Evolutionary conservation across 352 stramenopile species (phyloP), one percentile per base, ranked within the genome.

Genomic region (Peronospora belbahrii): DNA sequence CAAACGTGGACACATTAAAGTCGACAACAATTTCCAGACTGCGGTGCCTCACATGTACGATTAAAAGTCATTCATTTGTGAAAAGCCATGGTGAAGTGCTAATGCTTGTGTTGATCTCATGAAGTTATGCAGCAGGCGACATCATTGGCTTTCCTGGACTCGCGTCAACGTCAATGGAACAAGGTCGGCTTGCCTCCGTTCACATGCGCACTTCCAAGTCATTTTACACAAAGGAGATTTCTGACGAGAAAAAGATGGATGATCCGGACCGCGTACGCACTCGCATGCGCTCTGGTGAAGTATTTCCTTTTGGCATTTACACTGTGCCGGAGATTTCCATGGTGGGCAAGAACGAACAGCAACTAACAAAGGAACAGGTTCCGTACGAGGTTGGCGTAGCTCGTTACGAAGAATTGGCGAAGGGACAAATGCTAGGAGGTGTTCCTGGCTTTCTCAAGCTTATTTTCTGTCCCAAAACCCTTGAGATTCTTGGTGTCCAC

Each of bases 111-210:
- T 50, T 43, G 20, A 4, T 57, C 35, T 27, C 46, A 14, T 50
- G 19, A 48, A 90, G 78, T 73, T 92, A 92, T 82, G 85, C 85
- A 41, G 83, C 79, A 48, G 85, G 85, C 18, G 85, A 96, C 50
- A 88, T 85, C 59, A 96, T 95, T 45, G 85, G 85, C 4, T 94
- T 87, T 55, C 85, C 85, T 2, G 84, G 81, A 4, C 72, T 96
- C 36, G 85, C 85, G 15, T 95, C 84, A 25, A 95, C 83, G 13
- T 94, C 81, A 31, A 96, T 96, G 85, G 85, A 96, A 60, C 85
- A 96, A 52, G 85, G 85, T 10, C 75, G 82, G 18, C 56, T 90
- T 48, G 85, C 84, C 20, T 92, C 80, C 0, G 73, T 89, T 22
- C 83, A 95, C 59, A 96, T 96, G 85, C 70, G 80, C 22, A 92